phyloP scores from a whole-genome alignment of 148 eudicot genomes.

The Rhododendron henanense region DNA sequence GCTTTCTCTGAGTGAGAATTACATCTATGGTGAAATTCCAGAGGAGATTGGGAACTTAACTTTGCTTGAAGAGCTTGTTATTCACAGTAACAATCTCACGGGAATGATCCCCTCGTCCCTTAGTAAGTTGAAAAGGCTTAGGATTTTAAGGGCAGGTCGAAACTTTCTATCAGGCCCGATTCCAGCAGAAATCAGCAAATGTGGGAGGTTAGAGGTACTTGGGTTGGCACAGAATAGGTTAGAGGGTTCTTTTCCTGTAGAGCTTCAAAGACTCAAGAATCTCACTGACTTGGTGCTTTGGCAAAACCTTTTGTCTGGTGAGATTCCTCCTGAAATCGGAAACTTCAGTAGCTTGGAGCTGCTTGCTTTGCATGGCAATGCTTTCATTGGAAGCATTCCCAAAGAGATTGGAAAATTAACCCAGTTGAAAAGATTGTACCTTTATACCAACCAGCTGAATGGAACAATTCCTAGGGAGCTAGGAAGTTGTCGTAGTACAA shows the following conservation, averaged over 20 bases:
- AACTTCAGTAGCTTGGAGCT: constrained; percentile 44
- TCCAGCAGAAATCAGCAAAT: constrained; percentile 34
- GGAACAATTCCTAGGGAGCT: constrained; percentile 47
- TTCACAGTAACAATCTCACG: constrained; percentile 55
- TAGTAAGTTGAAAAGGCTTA: constrained; percentile 30
- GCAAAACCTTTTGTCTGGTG: constrained; percentile 44
- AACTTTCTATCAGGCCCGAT: constrained; percentile 42
- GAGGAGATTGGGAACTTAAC: constrained; percentile 34
- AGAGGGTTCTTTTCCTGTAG: constrained; percentile 40
- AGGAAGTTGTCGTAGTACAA: constrained; percentile 29
- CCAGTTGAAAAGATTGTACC: constrained; percentile 33
- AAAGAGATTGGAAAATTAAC: constrained; percentile 46
- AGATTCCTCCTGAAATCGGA: constrained; percentile 44
- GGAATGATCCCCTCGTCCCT: constrained; percentile 41
- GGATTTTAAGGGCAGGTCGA: constrained; percentile 44
- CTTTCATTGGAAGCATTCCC: constrained; percentile 43
- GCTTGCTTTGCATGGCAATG: constrained; percentile 41
- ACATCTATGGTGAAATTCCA: constrained; percentile 39
- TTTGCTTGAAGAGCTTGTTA: constrained; percentile 42
- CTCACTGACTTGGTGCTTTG: constrained; percentile 43
- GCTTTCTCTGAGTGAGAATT: constrained; percentile 52
- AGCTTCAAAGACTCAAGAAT: constrained; percentile 38
- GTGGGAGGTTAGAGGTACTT: constrained; percentile 38
- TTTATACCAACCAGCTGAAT: constrained; percentile 50
- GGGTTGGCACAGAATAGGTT: constrained; percentile 47